Evolutionary conservation across 2,329 filamentous ascomycete genomes (phyloP).

Genomic region (Aureobasidium mangrovei): DNA sequence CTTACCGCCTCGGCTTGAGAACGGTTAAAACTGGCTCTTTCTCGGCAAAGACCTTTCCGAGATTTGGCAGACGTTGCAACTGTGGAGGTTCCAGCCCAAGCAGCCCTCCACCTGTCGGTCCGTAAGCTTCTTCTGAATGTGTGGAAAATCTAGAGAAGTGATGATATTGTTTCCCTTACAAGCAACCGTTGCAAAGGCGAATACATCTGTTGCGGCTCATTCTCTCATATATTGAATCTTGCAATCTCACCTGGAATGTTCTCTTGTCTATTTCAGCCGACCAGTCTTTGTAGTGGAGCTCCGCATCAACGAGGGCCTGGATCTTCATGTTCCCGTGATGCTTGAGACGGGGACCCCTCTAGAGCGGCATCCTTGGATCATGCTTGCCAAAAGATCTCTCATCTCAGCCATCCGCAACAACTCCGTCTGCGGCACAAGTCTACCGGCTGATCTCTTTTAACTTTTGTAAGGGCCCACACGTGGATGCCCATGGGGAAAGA

Average conservation of each 20-base stretch:
- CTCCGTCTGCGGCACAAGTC: neutral
- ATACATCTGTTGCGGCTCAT: slow-evolving; percentile 1
- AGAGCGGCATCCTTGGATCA: neutral
- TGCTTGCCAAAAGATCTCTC: neutral
- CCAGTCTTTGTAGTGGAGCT: neutral
- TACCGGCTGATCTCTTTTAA: slow-evolving; percentile 11
- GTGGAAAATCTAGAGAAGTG: neutral
- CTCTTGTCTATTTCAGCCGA: neutral
- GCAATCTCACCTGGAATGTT: neutral
- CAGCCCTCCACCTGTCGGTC: slow-evolving; percentile 2
- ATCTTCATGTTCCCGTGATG: neutral
- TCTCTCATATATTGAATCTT: slow-evolving; percentile 9
- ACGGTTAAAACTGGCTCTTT: slow-evolving; percentile 3
- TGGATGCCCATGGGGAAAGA: slow-evolving; percentile 10
- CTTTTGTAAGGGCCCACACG: slow-evolving; percentile 6
- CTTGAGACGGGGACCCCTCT: neutral
- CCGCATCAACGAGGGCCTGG: neutral
- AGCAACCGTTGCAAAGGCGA: slow-evolving; percentile 4
- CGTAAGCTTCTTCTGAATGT: neutral
- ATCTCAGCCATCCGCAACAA: neutral
- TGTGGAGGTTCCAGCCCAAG: slow-evolving; percentile 1
- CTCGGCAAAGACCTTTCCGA: slow-evolving; percentile 5
- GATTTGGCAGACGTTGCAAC: neutral
- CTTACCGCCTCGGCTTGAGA: slow-evolving; percentile 6
- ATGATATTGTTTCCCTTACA: neutral